Evolutionary conservation across 768 basidiomycete species (phyloP), one percentile per base, ranked within the genome.

Genomic region (Mycena rosella): DNA sequence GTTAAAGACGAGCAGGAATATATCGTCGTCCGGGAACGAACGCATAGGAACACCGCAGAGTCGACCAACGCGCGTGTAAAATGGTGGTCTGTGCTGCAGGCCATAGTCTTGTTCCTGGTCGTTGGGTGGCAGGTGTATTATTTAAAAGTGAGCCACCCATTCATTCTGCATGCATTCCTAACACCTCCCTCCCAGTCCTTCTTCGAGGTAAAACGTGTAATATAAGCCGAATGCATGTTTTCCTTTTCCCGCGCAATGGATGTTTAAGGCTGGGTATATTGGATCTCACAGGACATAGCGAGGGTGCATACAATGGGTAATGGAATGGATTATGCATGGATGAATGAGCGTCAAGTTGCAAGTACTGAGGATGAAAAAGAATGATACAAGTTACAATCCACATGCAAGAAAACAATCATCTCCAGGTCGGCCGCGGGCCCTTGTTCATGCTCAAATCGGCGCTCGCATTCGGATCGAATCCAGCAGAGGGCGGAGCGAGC

Each of bases 1-100:
- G 96, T 99, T 71, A 98, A 98, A 82, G 98, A 99, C 75, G 98
- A 99, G 78, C 97, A 99, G 78, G 98, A 99, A 80, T 99, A 99
- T 80, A 96, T 99, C 69, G 93, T 97, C 34, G 91, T 99, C 30
- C 88, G 98, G 55, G 98, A 99, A 79, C 87, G 87, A 66, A 91
- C 91, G 45, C 98, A 99, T 79, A 86, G 98, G 60, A 95, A 99
- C 78, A 99, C 98, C 56, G 92, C 95, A 11, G 94, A 94, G 84
- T 97, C 88, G 1, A 95, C 94, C 22, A 99, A 99, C 77, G 87
- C 92, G 42, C 90, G 98, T 42, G 97, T 99, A 59, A 99, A 98
- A 82, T 99, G 96, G 96, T 99, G 98, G 98, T 96, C 96, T 3
- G 91, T 99, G 67, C 77, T 96, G 9, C 98, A 99, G 78, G 86